Evolutionary conservation across 192 early-diverging fungal species (phyloP).

Genomic region (Coemansia sp.): DNA sequence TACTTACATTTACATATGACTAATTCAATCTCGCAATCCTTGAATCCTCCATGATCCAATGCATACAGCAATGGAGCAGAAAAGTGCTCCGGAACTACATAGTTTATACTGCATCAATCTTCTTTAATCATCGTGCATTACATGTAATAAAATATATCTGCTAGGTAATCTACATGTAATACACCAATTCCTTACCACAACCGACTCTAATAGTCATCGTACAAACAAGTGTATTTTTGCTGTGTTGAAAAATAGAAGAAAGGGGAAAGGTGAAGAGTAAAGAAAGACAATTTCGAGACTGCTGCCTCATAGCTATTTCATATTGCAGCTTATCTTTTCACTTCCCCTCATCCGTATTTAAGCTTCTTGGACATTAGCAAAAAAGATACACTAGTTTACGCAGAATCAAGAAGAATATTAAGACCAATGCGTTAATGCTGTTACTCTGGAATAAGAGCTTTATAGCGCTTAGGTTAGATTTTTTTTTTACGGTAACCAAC

Average conservation of each 20-base stretch:
- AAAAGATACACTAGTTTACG: too few relatives aligned
- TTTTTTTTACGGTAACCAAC: too few relatives aligned
- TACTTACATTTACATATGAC: slow-evolving; percentile 56
- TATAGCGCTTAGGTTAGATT: too few relatives aligned
- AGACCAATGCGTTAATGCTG: too few relatives aligned
- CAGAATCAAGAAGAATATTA: too few relatives aligned
- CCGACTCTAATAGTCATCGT: slow-evolving; percentile 37
- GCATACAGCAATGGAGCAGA: slow-evolving; percentile 70
- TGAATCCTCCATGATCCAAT: slow-evolving; percentile 59
- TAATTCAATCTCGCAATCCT: slow-evolving; percentile 60
- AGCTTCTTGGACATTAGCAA: too few relatives aligned
- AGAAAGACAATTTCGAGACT: background rate
- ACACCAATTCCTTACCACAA: slow-evolving; percentile 25
- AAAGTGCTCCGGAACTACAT: slow-evolving; percentile 71
- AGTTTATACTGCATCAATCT: background rate
- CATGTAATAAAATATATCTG: background rate
- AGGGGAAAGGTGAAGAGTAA: background rate
- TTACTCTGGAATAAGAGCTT: too few relatives aligned
- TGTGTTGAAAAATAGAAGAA: background rate
- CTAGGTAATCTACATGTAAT: background rate
- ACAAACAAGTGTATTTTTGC: background rate
- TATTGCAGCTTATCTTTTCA: too few relatives aligned
- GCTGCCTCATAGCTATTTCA: too few relatives aligned
- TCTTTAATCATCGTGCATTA: background rate
- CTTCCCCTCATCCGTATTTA: too few relatives aligned